Evolutionary conservation across 371 early-diverging fungal genomes (phyloP).

Genomic region (Mucor irregularis): DNA sequence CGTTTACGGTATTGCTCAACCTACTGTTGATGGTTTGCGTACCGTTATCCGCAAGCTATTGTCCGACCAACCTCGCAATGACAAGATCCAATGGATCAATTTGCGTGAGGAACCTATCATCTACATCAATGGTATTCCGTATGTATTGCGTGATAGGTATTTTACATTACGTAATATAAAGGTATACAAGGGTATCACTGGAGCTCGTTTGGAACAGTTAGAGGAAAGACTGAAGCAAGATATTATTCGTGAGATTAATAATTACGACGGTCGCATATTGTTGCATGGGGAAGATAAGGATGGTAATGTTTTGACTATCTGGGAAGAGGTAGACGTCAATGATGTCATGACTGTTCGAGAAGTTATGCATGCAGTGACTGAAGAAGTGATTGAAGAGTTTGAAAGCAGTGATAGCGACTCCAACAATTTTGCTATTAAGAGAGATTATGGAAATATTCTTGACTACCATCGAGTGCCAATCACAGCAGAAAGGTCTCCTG

Average conservation of each 20-base stretch:
- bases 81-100: slow-evolving; percentile 61
- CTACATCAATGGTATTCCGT: slow-evolving; percentile 63
- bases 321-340: slow-evolving; percentile 50
- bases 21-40: slow-evolving; percentile 57
- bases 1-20: slow-evolving; percentile 65
- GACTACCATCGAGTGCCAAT: slow-evolving; percentile 51
- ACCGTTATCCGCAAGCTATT: slow-evolving; percentile 30
- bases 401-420: neutral
- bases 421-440: neutral
- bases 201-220: slow-evolving; percentile 52
- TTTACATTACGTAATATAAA: slow-evolving; percentile 60
- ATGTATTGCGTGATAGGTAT: slow-evolving; percentile 60
- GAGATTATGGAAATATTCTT: slow-evolving; percentile 6
- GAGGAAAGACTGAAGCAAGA: slow-evolving; percentile 62
- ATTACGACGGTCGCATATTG: slow-evolving; percentile 51
- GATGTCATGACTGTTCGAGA: slow-evolving; percentile 50
- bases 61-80: slow-evolving; percentile 11
- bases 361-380: slow-evolving; percentile 31
- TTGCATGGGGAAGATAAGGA: slow-evolving; percentile 55
- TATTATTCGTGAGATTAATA: slow-evolving; percentile 48
- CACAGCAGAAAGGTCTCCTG: slow-evolving; percentile 55
- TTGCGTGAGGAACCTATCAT: slow-evolving; percentile 69
- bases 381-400: slow-evolving; percentile 12
- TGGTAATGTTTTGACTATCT: slow-evolving; percentile 40
- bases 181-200: slow-evolving; percentile 61